Conservation (phyloP, 2,329 filamentous ascomycete species). For the Truncatella angustata region DNA sequence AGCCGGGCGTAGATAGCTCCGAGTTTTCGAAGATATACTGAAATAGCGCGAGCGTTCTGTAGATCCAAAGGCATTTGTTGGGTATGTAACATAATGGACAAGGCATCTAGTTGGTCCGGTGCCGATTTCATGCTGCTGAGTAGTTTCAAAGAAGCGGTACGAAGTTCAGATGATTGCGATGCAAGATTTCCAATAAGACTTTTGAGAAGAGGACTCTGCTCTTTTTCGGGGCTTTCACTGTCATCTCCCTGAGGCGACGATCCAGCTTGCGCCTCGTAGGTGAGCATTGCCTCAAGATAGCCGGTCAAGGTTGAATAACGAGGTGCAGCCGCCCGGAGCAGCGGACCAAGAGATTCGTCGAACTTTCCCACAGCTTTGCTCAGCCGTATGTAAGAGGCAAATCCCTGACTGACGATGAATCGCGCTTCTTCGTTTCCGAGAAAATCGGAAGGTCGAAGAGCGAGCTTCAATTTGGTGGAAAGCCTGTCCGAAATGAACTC, state of each 20-base stretch:
- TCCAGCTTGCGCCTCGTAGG: slow-evolving; percentile 45
- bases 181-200: slow-evolving; percentile 72
- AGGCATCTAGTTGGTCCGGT: slow-evolving; percentile 46
- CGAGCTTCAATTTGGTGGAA: slow-evolving; percentile 63
- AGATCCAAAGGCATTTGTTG: slow-evolving; percentile 78
- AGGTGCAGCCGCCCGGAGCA: slow-evolving; percentile 64
- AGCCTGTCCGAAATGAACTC: slow-evolving; percentile 65
- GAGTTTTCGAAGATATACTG: slow-evolving; percentile 83
- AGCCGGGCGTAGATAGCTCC: slow-evolving; percentile 61
- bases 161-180: slow-evolving; percentile 70
- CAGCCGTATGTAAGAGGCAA: slow-evolving; percentile 70
- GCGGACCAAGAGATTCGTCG: slow-evolving; percentile 60
- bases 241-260: slow-evolving; percentile 27
- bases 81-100: slow-evolving; percentile 70
- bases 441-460: slow-evolving; percentile 59
- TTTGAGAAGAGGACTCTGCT: slow-evolving; percentile 60
- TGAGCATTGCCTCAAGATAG: slow-evolving; percentile 63
- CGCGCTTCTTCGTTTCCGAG: slow-evolving; percentile 62
- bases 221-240: slow-evolving; percentile 45
- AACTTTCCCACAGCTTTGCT: slow-evolving; percentile 56
- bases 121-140: slow-evolving; percentile 59
- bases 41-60: slow-evolving; percentile 71
- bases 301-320: slow-evolving; percentile 63
- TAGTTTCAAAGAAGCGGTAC: slow-evolving; percentile 71
- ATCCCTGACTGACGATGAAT: slow-evolving; percentile 74